These are phyloP conservation scores for Pseudozyma hubeiensis DNA, from an alignment of 1,284 basidiomycete species.

Conservation along the genomic window DNA sequence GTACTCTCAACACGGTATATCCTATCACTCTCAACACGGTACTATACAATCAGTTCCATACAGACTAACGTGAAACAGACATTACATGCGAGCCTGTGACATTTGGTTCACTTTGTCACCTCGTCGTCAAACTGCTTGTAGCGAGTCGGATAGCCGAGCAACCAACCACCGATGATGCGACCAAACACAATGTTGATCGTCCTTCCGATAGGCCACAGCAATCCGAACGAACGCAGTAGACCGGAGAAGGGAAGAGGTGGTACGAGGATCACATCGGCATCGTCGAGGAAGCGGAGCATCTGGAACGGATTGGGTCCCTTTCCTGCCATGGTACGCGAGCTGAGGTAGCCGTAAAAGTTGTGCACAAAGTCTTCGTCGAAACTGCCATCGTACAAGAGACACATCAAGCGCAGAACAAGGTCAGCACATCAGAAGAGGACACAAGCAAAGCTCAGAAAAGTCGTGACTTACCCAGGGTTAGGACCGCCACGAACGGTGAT, in stretches of 20 bases:
- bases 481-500: slow-evolving; percentile 65
- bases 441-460: background rate
- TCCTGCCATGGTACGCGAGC: slow-evolving; percentile 53
- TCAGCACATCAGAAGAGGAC: background rate
- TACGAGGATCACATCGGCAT: slow-evolving; percentile 66
- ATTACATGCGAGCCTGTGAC: too few species aligned
- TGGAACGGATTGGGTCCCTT: slow-evolving; percentile 62
- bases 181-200: slow-evolving; percentile 39
- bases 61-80: too few species aligned
- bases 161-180: slow-evolving; percentile 46
- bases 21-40: too few species aligned
- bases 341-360: slow-evolving; percentile 66
- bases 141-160: slow-evolving; percentile 42
- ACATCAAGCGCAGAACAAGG: background rate
- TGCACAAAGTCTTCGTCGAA: slow-evolving; percentile 67
- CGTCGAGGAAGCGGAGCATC: slow-evolving; percentile 66
- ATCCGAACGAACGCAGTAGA: slow-evolving; percentile 40
- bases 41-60: too few species aligned
- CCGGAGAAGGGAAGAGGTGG: slow-evolving; percentile 57
- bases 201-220: slow-evolving; percentile 46
- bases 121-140: slow-evolving; percentile 54
- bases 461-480: slow-evolving; percentile 53
- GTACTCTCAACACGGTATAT: too few species aligned
- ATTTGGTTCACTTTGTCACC: slow-evolving; percentile 11
- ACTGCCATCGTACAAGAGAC: background rate